Conservation (phyloP, 2,329 filamentous ascomycete genomes). For the Epichloe festucae region DNA sequence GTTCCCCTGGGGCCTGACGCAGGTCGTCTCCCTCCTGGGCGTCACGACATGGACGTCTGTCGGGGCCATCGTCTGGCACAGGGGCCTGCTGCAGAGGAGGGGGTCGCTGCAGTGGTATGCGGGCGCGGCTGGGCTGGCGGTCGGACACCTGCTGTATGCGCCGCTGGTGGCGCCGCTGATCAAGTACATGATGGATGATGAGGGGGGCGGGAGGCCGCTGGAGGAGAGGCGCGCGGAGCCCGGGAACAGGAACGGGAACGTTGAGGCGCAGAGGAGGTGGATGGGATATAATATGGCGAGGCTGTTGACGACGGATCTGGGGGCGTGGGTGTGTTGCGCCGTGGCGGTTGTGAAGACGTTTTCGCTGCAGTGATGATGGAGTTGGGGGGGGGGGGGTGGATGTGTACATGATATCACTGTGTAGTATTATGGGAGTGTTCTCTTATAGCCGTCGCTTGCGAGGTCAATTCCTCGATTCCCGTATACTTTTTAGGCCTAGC, state of each 20-base stretch:
- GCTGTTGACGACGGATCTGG: slow-evolving; percentile 21
- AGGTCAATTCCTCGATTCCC: no score
- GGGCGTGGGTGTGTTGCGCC: slow-evolving; percentile 20
- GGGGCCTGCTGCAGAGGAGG: slow-evolving; percentile 11
- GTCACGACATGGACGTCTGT: slow-evolving; percentile 20
- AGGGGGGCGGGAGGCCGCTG: slow-evolving; percentile 7
- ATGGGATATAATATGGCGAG: slow-evolving; percentile 18
- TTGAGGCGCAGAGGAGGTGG: slow-evolving; percentile 20
- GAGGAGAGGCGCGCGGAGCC: slow-evolving; percentile 5
- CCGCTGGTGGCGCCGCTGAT: slow-evolving; percentile 21
- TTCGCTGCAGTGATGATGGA: background rate
- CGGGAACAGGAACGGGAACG: slow-evolving; percentile 11
- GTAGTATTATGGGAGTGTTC: no score
- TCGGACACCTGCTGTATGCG: slow-evolving; percentile 20
- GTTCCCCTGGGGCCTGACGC: slow-evolving; percentile 23
- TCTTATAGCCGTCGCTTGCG: no score
- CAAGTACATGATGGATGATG: slow-evolving; percentile 16
- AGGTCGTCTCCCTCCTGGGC: slow-evolving; percentile 21
- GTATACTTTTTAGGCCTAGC: no score
- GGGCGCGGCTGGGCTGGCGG: slow-evolving; percentile 17
- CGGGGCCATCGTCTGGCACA: slow-evolving; percentile 13
- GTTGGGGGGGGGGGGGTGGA: background rate
- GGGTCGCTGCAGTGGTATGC: slow-evolving; percentile 20
- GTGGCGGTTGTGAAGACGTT: slow-evolving; percentile 12
- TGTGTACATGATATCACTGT: background rate